A percentile compares a stretch with the other conserved stretches of the same genome.
These are phyloP conservation scores for Yamadazyma phyllophila DNA, from an alignment of 805 yeast genomes.

Conservation along the genomic window DNA sequence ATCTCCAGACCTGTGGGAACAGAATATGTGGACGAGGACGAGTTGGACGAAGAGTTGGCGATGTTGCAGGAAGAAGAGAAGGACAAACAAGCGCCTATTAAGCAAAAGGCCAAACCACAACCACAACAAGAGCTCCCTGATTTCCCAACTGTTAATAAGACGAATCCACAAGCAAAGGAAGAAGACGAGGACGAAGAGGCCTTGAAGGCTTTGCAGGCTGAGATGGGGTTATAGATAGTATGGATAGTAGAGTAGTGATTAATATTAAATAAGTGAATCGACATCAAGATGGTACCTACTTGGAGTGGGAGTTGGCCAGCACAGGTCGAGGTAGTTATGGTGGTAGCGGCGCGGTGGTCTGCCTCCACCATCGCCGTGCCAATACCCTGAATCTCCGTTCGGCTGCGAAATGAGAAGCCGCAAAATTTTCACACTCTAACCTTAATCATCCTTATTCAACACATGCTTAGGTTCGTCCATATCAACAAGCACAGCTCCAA, in stretches of 20 bases:
- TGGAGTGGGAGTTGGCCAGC: too few relatives aligned
- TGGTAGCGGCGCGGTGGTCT: too few relatives aligned
- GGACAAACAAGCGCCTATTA: constrained; percentile 2
- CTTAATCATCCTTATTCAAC: not conserved
- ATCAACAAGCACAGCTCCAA: not conserved
- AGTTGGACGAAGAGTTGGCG: constrained; percentile 90
- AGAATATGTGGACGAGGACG: constrained; percentile 85
- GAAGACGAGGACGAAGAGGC: constrained; percentile 81
- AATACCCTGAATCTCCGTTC: not conserved
- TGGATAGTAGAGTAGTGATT: not conserved
- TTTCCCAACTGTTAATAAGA: constrained; percentile 44
- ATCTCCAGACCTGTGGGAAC: constrained; percentile 89
- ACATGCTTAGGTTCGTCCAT: not conserved
- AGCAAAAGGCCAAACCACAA: constrained; percentile 7
- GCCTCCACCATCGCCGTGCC: too few relatives aligned
- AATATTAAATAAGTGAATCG: too few relatives aligned
- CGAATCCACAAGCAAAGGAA: constrained; percentile 41
- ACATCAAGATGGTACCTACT: too few relatives aligned
- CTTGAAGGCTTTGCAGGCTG: constrained; percentile 75
- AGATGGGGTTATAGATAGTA: constrained; percentile 65
- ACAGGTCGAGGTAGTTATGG: too few relatives aligned
- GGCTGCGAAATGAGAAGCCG: not conserved
- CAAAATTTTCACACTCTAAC: not conserved
- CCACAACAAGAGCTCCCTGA: constrained; percentile 32
- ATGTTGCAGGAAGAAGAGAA: constrained; percentile 70